Base-by-base conservation (phyloP, 257 asterid species). In the Scutellaria baicalensis region DNA sequence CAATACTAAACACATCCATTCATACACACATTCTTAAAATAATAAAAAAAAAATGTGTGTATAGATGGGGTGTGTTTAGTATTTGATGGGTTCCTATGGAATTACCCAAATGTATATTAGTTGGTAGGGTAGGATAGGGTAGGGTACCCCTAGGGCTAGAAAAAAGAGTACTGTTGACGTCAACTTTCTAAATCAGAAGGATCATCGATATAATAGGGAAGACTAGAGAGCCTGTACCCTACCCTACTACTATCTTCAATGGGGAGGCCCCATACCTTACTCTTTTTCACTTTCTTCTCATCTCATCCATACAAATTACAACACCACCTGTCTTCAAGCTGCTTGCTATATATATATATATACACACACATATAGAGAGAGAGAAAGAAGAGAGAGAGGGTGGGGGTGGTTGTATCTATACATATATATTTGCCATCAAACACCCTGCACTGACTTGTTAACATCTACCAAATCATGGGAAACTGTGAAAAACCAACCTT, bases 401-500 rank as follows among this genome's bases (percentile, higher is more conserved):
- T 5, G 10, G 55, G 55, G 55, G 0, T 51, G 40, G n/a, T n/a
- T n/a, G n/a, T n/a, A n/a, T n/a, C n/a, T n/a, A n/a, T n/a, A n/a
- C n/a, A n/a, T 1, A 0, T 67, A 35, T 71, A 75, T 55, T 75
- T 72, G 61, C 56, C 52, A 70, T 27, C 68, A 58, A 59, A 50
- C 59, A 20, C 27, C 8, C 38, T 66, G 43, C 77, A 73, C 36
- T 64, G 77, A 77, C 60, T 77, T 59, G 80, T 73, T 77, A 17
- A 68, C 79, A 69, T 77, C 81, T 54, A 55, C 31, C 18, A 67
- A 59, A 71, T 77, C 78, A 66, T 77, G 75, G 80, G 78, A 64
- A 77, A 77, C 45, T 80, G 80, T 72, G 82, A 80, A 51, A 72
- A 73, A 68, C 70, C 50, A 45, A 68, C 82, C 68, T 69, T 66